Conservation (phyloP, 163 green algal species). For the Chlamydomonas reinhardtii region DNA sequence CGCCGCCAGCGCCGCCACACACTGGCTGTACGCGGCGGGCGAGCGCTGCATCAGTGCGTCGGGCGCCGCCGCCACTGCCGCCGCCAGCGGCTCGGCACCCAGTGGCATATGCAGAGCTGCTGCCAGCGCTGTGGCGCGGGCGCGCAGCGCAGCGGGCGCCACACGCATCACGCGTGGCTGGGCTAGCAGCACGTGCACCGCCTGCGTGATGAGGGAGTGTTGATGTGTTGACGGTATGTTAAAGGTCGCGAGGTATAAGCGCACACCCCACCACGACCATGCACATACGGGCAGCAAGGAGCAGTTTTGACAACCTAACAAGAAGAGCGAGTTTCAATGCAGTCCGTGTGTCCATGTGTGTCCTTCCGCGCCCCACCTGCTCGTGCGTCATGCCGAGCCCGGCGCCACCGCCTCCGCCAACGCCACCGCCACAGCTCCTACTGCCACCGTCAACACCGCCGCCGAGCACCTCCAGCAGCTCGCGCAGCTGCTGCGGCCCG, state of each 20-base stretch:
- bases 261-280: too few relatives aligned
- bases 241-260: too few relatives aligned
- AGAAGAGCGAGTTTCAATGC: too few relatives aligned
- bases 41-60: constrained; percentile 15
- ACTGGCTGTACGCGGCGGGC: not conserved
- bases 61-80: not conserved
- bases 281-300: too few relatives aligned
- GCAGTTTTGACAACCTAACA: too few relatives aligned
- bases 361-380: too few relatives aligned
- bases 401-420: too few relatives aligned
- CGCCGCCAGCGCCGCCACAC: constrained; percentile 1
- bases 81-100: not conserved
- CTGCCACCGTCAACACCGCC: too few relatives aligned
- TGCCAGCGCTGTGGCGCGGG: not conserved
- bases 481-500: not conserved
- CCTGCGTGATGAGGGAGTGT: not conserved
- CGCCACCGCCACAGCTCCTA: too few relatives aligned
- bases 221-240: too few relatives aligned
- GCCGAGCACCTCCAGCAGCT: not conserved
- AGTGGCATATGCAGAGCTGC: constrained; percentile 2
- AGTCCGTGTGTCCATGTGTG: too few relatives aligned
- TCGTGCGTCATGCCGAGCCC: not conserved
- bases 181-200: not conserved
- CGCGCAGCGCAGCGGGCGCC: not conserved
- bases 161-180: constrained; percentile 27